A percentile compares a stretch with the other conserved stretches of the same genome.
phyloP scores from a whole-genome alignment of 768 basidiomycete species.

The Podaxis pistillaris region DNA sequence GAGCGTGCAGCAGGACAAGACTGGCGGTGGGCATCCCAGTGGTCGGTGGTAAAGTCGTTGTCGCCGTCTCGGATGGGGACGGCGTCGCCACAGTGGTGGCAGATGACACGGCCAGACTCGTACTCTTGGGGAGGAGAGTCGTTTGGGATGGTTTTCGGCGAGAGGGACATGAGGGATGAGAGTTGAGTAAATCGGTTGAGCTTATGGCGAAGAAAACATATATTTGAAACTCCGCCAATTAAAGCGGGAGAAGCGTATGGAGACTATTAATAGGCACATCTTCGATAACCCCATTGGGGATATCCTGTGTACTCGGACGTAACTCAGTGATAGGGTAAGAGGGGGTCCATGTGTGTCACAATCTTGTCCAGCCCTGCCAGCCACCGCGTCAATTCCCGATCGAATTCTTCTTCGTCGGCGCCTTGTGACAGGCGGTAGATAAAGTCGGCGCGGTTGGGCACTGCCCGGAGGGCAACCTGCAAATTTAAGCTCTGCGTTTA shows the following conservation, averaged over 20 bases:
- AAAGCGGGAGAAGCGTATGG: constrained; percentile 14
- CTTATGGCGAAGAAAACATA: constrained; percentile 13
- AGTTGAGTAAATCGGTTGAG: constrained; percentile 5
- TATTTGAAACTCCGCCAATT: constrained; percentile 15
- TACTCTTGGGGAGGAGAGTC: constrained; percentile 42
- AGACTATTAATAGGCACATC: constrained; percentile 44
- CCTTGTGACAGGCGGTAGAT: constrained; percentile 62
- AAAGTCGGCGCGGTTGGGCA: constrained; percentile 61
- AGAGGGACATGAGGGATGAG: constrained; percentile 2
- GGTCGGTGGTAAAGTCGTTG: constrained; percentile 62
- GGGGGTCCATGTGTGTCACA: constrained; percentile 46
- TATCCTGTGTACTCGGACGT: constrained; percentile 8
- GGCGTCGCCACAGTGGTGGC: constrained; percentile 58
- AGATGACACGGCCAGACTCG: constrained; percentile 62
- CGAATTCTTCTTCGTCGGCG: constrained; percentile 51
- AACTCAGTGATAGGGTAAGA: constrained; percentile 33
- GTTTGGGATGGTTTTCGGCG: constrained; percentile 12
- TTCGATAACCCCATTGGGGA: constrained; percentile 30
- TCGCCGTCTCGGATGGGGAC: constrained; percentile 71
- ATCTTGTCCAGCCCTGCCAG: constrained; percentile 54
- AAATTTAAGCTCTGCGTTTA: constrained; percentile 1
- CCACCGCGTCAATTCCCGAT: constrained; percentile 57
- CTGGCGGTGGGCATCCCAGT: constrained; percentile 67
- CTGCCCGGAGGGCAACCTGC: constrained; percentile 59
- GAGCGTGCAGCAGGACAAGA: constrained; percentile 4